Conservation (phyloP, 176 grass and related monocot species). For the Bonia amplexicaulis region DNA sequence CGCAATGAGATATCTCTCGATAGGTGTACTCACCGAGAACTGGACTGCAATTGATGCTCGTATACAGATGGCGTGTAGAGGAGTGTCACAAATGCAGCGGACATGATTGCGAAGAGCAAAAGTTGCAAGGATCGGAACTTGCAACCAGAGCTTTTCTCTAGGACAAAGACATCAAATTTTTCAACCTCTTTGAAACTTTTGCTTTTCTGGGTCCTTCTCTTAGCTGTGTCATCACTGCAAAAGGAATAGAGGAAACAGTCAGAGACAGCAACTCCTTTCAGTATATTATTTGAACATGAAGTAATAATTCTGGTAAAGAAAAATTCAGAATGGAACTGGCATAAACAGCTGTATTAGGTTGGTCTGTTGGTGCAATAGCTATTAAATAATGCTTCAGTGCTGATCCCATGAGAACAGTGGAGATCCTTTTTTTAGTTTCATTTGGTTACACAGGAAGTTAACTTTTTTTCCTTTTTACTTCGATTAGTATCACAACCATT, state of each 20-base stretch:
- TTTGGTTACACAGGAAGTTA: background rate
- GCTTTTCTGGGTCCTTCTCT: conserved; percentile 65
- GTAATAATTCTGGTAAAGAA: background rate
- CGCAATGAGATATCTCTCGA: background rate
- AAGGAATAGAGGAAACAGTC: conserved; percentile 26
- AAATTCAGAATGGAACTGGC: background rate
- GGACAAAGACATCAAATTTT: conserved; percentile 64
- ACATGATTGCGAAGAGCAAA: conserved; percentile 75
- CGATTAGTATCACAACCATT: background rate
- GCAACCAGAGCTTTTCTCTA: conserved; percentile 61
- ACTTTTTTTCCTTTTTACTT: background rate
- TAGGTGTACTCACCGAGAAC: conserved; percentile 47
- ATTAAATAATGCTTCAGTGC: background rate
- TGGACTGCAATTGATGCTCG: conserved; percentile 60
- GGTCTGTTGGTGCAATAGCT: background rate
- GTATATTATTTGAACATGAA: background rate
- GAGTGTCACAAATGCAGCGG: conserved; percentile 69
- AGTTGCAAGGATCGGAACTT: conserved; percentile 79
- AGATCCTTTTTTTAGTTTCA: background rate
- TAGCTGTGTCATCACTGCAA: conserved; percentile 61
- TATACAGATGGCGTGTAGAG: conserved; percentile 69
- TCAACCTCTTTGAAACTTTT: conserved; percentile 81
- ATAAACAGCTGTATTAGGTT: background rate
- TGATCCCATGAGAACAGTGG: background rate
- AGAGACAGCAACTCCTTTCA: background rate